Base-by-base conservation (phyloP, 768 basidiomycete genomes). In the Rhodocollybia butyracea region DNA sequence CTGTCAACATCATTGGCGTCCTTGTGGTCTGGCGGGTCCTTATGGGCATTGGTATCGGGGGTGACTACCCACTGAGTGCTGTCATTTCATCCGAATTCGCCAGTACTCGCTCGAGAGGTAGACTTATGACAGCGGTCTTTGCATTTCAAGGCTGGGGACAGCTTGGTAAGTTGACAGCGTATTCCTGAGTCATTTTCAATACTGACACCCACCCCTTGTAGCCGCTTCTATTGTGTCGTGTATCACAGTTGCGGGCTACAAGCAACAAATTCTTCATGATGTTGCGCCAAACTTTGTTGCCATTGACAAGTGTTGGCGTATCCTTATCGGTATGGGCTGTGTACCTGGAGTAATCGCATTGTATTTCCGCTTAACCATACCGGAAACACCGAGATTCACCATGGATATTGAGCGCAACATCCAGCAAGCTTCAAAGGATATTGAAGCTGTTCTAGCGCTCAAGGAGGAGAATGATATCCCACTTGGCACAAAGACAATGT, bases 361-460 rank as follows among this genome's bases (percentile, higher is more conserved):
- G 48, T 94, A 93, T 76, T 94, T 91, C 87, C 90, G 93, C 67
- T 80, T 94, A 31, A 94, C 92, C 24, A 94, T 95, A 64, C 91
- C 93, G 3, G 92, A 94, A 68, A 94, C 92, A 0, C 93, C 93
- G 26, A 90, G 93, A 60, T 82, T 80, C 69, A 96, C 93, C 57
- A 84, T 87, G 82, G 85, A 86, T 68, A 70, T 87, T 55, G 83
- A 86, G 66, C 77, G 79, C 46, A 73, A 76, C 58, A 51, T 50
- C 12, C 53, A 50, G 41, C 55, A 50, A 30, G 46, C 45, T 38
- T 48, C 47, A 11, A 94, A 94, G 88, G 93, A 95, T 75, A 82
- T 95, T 57, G 91, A 94, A 69, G 79, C 88, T 47, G 93, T 91
- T 54, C 59, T 94, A 43, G 71, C 75, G 19, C 74, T 40, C 26